Evolutionary conservation across 2,329 filamentous ascomycete genomes (phyloP).

Genomic region (Camillea tinctor): DNA sequence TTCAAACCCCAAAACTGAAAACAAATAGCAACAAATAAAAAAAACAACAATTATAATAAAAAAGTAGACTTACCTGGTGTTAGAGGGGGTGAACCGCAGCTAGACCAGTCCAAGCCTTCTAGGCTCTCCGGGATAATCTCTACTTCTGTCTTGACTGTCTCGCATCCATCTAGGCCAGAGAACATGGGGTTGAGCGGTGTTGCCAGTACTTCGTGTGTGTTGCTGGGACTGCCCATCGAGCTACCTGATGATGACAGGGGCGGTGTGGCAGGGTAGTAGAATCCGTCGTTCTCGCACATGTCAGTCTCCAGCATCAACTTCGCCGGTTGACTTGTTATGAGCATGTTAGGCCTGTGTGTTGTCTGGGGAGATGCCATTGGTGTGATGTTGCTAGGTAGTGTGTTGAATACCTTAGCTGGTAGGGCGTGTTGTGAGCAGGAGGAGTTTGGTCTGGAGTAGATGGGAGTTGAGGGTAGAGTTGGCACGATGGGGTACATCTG

Average conservation of each 20-base stretch:
- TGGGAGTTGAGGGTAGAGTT: constrained; percentile 60
- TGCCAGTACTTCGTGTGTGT: constrained; percentile 66
- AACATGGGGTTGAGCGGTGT: constrained; percentile 83
- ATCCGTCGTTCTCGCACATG: constrained; percentile 58
- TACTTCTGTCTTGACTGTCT: constrained; percentile 68
- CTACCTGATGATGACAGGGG: constrained; percentile 83
- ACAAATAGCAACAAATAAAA: no score
- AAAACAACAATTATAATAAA: constrained; percentile 3
- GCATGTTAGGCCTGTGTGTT: constrained; percentile 72
- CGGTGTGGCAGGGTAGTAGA: constrained; percentile 81
- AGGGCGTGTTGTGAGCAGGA: constrained; percentile 59
- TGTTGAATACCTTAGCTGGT: constrained; percentile 52
- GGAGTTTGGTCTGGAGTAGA: constrained; percentile 65
- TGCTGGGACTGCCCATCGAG: constrained; percentile 81
- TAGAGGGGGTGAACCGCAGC: constrained; percentile 77
- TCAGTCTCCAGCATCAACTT: constrained; percentile 73
- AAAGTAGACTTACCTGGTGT: constrained; percentile 73
- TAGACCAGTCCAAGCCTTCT: constrained; percentile 72
- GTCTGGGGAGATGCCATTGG: constrained; percentile 74
- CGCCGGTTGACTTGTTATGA: constrained; percentile 29
- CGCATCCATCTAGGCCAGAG: constrained; percentile 66
- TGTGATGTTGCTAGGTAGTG: constrained; percentile 64
- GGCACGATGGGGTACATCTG: constrained; percentile 55
- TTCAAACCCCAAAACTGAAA: not conserved
- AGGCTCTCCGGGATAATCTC: constrained; percentile 72